Evolutionary conservation across 23 red algal species (phyloP).

Genomic region (Cyanidioschyzon merolae): DNA sequence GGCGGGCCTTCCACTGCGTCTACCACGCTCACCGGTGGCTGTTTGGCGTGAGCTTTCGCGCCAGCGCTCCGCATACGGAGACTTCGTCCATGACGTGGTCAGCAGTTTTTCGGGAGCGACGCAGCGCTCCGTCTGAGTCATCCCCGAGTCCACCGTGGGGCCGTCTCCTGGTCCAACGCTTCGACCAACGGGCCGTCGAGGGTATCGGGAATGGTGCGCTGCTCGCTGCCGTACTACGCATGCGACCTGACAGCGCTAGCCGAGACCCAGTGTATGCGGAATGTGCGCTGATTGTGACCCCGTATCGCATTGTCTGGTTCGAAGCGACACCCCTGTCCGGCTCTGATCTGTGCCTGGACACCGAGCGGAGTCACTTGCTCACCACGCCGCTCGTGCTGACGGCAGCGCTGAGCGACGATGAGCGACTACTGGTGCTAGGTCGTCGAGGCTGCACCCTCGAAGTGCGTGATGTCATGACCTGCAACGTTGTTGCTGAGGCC

Average conservation of each 20-base stretch:
- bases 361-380: neutral
- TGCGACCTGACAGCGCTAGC: neutral
- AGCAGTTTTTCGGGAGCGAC: neutral
- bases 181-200: neutral
- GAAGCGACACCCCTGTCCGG: neutral
- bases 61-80: neutral
- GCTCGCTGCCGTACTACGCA: neutral
- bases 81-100: neutral
- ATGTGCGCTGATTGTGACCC: neutral
- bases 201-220: slow-evolving; percentile 2
- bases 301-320: neutral
- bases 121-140: neutral
- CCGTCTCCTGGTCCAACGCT: slow-evolving; percentile 4
- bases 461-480: neutral
- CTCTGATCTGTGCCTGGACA: neutral
- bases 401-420: neutral
- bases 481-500: neutral
- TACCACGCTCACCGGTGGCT: neutral
- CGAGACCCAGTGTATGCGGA: neutral
- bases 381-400: neutral
- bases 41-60: neutral
- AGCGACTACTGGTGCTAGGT: neutral
- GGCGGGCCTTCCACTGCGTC: neutral
- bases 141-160: neutral
- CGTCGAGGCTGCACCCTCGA: slow-evolving; percentile 1